phyloP scores from a whole-genome alignment of 164 flowering plant genomes.

The Liriodendron chinense region DNA sequence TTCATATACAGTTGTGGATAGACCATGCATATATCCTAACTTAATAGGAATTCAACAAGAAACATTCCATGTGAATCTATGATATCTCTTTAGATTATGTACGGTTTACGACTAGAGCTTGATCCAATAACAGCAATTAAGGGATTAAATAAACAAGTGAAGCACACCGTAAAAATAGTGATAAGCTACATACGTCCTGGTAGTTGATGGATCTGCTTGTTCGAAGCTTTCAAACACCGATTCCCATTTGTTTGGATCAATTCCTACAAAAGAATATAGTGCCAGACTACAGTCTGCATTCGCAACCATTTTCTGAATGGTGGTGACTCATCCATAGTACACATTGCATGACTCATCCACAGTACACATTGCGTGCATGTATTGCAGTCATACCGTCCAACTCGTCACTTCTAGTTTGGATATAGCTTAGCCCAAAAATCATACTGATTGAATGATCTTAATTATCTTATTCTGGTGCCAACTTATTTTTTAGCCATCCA shows the following conservation, averaged over 20 bases:
- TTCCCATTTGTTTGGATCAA: constrained; percentile 98
- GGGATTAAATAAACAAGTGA: neutral
- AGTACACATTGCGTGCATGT: neutral
- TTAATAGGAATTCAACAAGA: neutral
- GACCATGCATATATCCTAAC: neutral
- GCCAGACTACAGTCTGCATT: neutral
- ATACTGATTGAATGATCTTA: neutral
- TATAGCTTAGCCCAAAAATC: neutral
- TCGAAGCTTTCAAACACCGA: constrained; percentile 98
- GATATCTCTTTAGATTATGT: neutral
- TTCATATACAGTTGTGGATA: neutral
- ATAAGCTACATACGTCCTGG: constrained; percentile 63
- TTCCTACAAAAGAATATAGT: constrained; percentile 41
- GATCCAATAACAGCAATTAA: neutral
- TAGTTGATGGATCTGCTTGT: constrained; percentile 98
- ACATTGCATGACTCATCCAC: neutral
- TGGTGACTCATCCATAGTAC: neutral
- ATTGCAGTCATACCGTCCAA: neutral
- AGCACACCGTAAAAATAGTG: neutral
- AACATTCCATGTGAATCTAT: neutral
- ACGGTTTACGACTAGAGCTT: neutral
- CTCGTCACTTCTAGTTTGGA: too few species aligned
- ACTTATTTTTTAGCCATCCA: neutral
- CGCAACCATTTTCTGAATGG: neutral
- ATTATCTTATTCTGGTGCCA: neutral